Base-by-base conservation (phyloP, 2,329 filamentous ascomycete genomes). In the Xylariaceae sp. region DNA sequence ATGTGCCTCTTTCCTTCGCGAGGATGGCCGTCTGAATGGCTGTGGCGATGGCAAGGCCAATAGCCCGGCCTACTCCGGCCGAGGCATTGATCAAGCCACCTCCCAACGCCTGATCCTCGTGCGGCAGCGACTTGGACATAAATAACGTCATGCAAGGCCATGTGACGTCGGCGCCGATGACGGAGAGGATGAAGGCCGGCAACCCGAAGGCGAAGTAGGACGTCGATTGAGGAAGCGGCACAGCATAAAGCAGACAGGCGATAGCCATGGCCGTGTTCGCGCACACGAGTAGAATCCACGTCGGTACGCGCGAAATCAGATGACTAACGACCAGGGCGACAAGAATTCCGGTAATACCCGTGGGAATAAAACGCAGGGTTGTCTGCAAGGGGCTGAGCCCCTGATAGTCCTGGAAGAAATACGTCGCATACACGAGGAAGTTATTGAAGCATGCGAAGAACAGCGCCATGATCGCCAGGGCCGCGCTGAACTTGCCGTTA, bases 361-460 rank as follows among this genome's bases (percentile, higher is more conserved):
- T 85, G 0, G 86, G 85, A 8, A 89, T 74, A 66, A 88, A 89
- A 2, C 84, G 81, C 8, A 88, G 66, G 12, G 84, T 87, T 0
- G 85, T 88, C 58, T 87, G 79, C n/a, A 88, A 72, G 0, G 84
- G 74, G 0, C 75, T 76, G 1, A 83, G 74, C 0, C 77, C 80
- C 61, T 85, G 83, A 65, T 80, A 88, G 58, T 85, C 78, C 67
- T 89, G 86, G 68, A 81, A 88, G 69, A 81, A 87, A 68, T 85
- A 88, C 4, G 86, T 89, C 1, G 83, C 79, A 61, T 80, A 87
- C 56, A 88, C 74, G 37, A 87, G 70, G 60, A 79, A 87, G 66
- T 85, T 84, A 70, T 86, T 87, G 71, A 88, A 89, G 1, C 77
- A 74, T 16, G 80, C 78, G 62, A 85, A 88, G 71, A 87, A 88